Evolutionary conservation across 805 yeast species (phyloP).

Genomic region (Brettanomyces naardenensis): DNA sequence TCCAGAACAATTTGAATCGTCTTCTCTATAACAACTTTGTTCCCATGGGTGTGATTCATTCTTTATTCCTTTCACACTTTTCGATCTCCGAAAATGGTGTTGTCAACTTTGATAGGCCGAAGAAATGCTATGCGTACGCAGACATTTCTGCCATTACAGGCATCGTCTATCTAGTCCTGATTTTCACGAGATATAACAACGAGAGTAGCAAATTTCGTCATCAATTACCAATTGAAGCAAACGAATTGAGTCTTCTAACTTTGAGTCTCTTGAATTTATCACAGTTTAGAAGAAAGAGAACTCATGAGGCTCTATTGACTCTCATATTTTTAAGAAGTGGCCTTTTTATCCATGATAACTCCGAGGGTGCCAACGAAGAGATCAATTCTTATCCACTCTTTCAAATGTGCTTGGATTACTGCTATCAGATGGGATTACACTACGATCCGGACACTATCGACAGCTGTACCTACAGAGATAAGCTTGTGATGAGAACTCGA

Average conservation of each 20-base stretch:
- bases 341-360: constrained; percentile 3
- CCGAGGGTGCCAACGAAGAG: constrained; percentile 2
- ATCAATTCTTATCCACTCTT: constrained; percentile 7
- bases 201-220: neutral
- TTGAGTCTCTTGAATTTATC: neutral
- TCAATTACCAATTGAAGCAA: neutral
- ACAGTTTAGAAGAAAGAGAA: neutral
- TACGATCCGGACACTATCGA: constrained; percentile 1
- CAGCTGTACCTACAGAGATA: neutral
- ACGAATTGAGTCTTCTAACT: neutral
- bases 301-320: constrained; percentile 1
- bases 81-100: neutral
- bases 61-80: neutral
- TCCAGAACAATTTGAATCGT: constrained; percentile 1
- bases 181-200: constrained; percentile 1
- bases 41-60: constrained; percentile 1
- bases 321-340: neutral
- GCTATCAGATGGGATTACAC: constrained; percentile 7
- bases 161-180: neutral
- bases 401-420: constrained; percentile 4
- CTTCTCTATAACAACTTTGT: neutral
- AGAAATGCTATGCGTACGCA: neutral
- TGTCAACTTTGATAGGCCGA: neutral
- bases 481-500: neutral
- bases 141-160: neutral